phyloP scores from a whole-genome alignment of 2,329 filamentous ascomycete genomes.

The Fusarium gaditjirri region DNA sequence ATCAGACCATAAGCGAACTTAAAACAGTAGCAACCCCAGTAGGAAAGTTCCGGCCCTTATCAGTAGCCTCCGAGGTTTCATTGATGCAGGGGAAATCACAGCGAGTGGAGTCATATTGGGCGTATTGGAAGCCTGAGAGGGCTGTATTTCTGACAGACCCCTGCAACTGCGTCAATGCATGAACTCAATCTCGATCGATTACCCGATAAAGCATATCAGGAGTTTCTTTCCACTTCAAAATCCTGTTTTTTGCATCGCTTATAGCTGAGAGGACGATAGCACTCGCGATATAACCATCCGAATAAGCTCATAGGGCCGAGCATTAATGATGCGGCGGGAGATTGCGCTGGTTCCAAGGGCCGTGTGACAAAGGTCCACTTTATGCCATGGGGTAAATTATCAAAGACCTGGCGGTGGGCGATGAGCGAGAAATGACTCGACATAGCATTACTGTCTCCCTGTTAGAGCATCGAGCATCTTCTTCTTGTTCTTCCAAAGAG shows the following conservation, averaged over 20 bases:
- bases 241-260: conserved; percentile 8
- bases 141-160: conserved; percentile 2
- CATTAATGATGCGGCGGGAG: neutral
- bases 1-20: conserved; percentile 1
- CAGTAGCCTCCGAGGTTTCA: conserved; percentile 3
- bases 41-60: conserved; percentile 3
- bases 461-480: neutral
- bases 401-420: neutral
- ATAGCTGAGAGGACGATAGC: conserved; percentile 1
- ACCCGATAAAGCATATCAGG: neutral
- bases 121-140: neutral
- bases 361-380: neutral
- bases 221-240: conserved; percentile 12
- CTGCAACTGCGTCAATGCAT: conserved; percentile 20
- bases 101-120: neutral
- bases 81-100: conserved; percentile 18
- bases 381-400: neutral
- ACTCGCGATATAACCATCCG: neutral
- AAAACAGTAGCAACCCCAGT: conserved; percentile 12
- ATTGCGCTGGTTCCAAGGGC: conserved; percentile 15
- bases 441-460: neutral
- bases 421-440: neutral
- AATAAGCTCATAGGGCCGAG: conserved; percentile 7
- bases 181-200: conserved; percentile 18
- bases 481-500: neutral